phyloP scores from a whole-genome alignment of 257 asterid species.

The Lantana camara region DNA sequence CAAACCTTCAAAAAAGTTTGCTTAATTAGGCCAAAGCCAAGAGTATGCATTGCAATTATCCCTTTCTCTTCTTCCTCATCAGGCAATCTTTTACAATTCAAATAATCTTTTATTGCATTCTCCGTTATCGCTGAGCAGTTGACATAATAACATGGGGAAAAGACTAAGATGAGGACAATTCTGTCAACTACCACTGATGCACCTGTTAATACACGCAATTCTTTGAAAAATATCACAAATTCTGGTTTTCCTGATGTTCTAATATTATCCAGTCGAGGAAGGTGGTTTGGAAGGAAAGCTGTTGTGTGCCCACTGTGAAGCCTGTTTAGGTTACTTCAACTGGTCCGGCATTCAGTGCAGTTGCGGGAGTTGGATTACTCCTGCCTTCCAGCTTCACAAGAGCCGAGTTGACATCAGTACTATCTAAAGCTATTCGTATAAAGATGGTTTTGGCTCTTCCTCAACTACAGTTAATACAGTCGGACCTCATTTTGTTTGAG shows the following conservation, averaged over 20 bases:
- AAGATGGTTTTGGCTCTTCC: slow-evolving; percentile 6
- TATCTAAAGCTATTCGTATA: slow-evolving; percentile 33
- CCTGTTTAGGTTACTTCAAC: slow-evolving; percentile 93
- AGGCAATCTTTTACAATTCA: too few species aligned
- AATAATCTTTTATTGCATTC: too few species aligned
- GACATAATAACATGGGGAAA: too few species aligned
- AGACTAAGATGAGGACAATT: too few species aligned
- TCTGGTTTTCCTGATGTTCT: neutral
- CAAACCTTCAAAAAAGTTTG: too few species aligned
- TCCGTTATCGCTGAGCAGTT: too few species aligned
- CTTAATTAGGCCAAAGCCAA: too few species aligned
- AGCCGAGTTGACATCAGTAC: slow-evolving; percentile 80
- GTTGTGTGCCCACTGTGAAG: slow-evolving; percentile 73
- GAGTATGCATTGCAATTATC: too few species aligned
- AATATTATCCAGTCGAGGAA: slow-evolving; percentile 60
- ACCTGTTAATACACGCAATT: neutral
- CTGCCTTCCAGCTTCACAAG: slow-evolving; percentile 96
- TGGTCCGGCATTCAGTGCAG: slow-evolving; percentile 98
- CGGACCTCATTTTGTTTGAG: slow-evolving; percentile 24
- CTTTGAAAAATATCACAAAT: neutral
- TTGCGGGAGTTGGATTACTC: slow-evolving; percentile 98
- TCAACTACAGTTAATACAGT: slow-evolving; percentile 7
- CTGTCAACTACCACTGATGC: neutral
- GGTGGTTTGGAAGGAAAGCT: slow-evolving; percentile 94
- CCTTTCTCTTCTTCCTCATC: too few species aligned